A percentile compares a stretch with the other conserved stretches of the same genome.
phyloP scores from a whole-genome alignment of 495 filamentous ascomycete species.

The Poronia punctata region DNA sequence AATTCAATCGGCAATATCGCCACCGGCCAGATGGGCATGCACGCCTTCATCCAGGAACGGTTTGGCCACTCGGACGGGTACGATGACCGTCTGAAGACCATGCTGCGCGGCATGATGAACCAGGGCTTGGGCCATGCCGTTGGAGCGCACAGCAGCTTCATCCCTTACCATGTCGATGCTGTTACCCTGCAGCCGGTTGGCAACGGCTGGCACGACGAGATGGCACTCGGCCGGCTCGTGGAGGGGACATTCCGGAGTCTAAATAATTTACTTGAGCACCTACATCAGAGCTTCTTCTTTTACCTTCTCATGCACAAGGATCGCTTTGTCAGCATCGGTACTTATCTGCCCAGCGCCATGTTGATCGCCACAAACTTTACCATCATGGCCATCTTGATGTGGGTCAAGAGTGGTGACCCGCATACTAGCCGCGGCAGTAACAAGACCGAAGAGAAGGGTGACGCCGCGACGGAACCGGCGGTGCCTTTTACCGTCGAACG shows the following conservation, averaged over 20 bases:
- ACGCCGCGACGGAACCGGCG: constrained; percentile 15
- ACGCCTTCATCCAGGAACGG: constrained; percentile 76
- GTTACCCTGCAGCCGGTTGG: constrained; percentile 87
- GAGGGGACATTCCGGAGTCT: constrained; percentile 85
- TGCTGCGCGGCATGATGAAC: constrained; percentile 87
- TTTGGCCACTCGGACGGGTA: constrained; percentile 78
- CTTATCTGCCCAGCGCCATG: constrained; percentile 96
- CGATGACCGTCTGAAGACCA: constrained; percentile 73
- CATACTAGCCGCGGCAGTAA: constrained; percentile 1
- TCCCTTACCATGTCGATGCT: constrained; percentile 96
- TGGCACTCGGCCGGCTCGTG: constrained; percentile 81
- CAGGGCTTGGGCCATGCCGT: constrained; percentile 86
- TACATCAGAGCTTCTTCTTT: constrained; percentile 99
- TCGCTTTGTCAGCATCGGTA: constrained; percentile 95
- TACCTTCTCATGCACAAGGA: constrained; percentile 87
- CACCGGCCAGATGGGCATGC: constrained; percentile 86
- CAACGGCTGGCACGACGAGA: constrained; percentile 93
- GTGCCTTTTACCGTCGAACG: constrained; percentile 50
- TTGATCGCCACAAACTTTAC: constrained; percentile 88
- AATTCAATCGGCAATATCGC: constrained; percentile 89
- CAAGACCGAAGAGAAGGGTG: constrained; percentile 9
- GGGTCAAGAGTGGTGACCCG: constrained; percentile 71
- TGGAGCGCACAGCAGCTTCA: constrained; percentile 89
- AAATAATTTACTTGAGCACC: constrained; percentile 93
- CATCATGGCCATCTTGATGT: constrained; percentile 87